phyloP scores from a whole-genome alignment of 192 early-diverging fungal genomes.

The Mortierella antarctica region DNA sequence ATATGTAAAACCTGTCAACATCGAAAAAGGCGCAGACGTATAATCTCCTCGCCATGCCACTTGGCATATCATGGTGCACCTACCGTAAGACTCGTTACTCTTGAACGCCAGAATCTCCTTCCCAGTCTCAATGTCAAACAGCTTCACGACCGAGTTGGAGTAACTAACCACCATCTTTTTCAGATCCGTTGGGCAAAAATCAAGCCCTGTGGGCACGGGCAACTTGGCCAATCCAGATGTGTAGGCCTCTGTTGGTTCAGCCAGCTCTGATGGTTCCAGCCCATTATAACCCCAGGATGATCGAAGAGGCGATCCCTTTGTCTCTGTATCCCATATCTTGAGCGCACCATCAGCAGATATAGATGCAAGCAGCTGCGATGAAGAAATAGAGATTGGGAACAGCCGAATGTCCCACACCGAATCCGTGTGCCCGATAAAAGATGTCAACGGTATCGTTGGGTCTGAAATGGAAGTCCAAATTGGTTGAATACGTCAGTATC shows the following conservation, averaged over 20 bases:
- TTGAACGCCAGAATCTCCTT: conserved; percentile 64
- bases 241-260: conserved; percentile 35
- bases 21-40: background rate
- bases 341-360: conserved; percentile 85
- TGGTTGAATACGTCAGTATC: background rate
- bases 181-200: conserved; percentile 71
- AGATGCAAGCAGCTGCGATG: conserved; percentile 69
- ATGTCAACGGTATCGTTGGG: conserved; percentile 62
- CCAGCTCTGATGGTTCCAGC: conserved; percentile 23
- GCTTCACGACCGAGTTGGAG: conserved; percentile 68
- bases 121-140: conserved; percentile 88
- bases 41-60: background rate
- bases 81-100: conserved; percentile 69
- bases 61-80: background rate
- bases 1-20: background rate
- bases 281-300: conserved; percentile 64
- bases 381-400: conserved; percentile 63
- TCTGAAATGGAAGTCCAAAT: conserved; percentile 40
- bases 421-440: conserved; percentile 85
- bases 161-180: conserved; percentile 73
- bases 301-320: conserved; percentile 58
- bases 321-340: conserved; percentile 82
- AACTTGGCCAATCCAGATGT: conserved; percentile 40
- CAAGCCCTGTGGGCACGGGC: conserved; percentile 71
- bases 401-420: conserved; percentile 87